These are phyloP conservation scores for Helenozyma rhizophorensis DNA, from an alignment of 805 yeast species.

Conservation along the genomic window DNA sequence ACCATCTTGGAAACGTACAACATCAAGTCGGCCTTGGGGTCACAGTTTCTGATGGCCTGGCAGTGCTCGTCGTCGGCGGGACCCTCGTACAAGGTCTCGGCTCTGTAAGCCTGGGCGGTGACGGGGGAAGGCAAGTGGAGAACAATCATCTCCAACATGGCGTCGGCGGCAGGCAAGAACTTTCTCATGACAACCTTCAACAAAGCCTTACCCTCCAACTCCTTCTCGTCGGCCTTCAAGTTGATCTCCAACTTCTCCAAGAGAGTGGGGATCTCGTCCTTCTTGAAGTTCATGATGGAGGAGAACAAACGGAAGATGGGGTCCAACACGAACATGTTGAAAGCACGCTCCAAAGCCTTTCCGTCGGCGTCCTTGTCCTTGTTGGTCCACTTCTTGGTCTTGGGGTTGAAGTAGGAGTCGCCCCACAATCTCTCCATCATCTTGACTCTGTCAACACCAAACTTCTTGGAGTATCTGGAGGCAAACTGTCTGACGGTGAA, in stretches of 20 bases:
- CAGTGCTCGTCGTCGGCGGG: slow-evolving; percentile 90
- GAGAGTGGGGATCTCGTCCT: slow-evolving; percentile 89
- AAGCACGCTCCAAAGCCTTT: slow-evolving; percentile 94
- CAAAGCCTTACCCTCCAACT: slow-evolving; percentile 97
- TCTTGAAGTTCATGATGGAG: slow-evolving; percentile 98
- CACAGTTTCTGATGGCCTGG: slow-evolving; percentile 95
- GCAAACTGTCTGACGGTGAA: slow-evolving; percentile 99
- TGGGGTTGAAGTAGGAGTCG: slow-evolving; percentile 99
- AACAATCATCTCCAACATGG: slow-evolving; percentile 97
- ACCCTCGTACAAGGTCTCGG: slow-evolving; percentile 98
- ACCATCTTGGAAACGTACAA: slow-evolving; percentile 99
- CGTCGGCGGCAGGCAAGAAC: slow-evolving; percentile 99
- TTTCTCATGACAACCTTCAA: slow-evolving; percentile 98
- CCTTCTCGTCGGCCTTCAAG: slow-evolving; percentile 96
- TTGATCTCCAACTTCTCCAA: slow-evolving; percentile 89
- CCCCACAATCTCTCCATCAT: slow-evolving; percentile 99
- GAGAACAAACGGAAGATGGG: slow-evolving; percentile 97
- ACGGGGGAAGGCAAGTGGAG: slow-evolving; percentile 99
- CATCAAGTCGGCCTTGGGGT: slow-evolving; percentile 97
- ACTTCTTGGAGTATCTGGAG: slow-evolving; percentile 95
- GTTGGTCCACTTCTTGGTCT: slow-evolving; percentile 99
- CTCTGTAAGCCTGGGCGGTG: slow-evolving; percentile 99
- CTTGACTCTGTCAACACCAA: slow-evolving; percentile 96
- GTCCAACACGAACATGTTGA: slow-evolving; percentile 98
- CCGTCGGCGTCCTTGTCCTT: slow-evolving; percentile 95